Evolutionary conservation across 306 rosid genomes (phyloP), one percentile per base, ranked within the genome.

Genomic region (Vicia villosa): DNA sequence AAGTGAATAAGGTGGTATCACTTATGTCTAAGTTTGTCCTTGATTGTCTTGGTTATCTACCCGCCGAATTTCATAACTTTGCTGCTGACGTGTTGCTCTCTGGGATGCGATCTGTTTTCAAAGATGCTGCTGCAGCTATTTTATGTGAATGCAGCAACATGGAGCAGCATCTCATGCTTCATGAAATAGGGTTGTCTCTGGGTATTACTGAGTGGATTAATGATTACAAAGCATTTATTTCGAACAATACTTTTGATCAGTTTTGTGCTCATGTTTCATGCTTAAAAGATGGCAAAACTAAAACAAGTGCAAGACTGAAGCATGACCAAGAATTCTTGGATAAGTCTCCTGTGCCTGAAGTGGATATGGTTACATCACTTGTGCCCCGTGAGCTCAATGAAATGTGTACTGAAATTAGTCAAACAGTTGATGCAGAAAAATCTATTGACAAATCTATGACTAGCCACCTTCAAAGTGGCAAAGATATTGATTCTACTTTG

Each of bases 151-250:
- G 94, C 82, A 84, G 56, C 77, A 81, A 76, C 69, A 66, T 68
- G 61, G 90, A 86, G 73, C 86, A 90, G 76, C 96, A 79, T 54
- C 75, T 93, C 60, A 85, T 86, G 94, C 94, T 93, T 81, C 98
- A 93, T 75, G 97, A 86, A 76, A 80, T 90, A 56, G 98, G 98
- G 54, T 72, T 90, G 40, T 83, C 89, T 67, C 84, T 81, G 47
- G 97, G 98, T 67, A 74, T 93, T 63, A 65, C 79, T 6, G 96
- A 88, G 80, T 93, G 98, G 98, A 86, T 86, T 51, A 69, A 80
- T 75, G 97, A 93, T 79, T 82, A 83, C 80, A 70, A 73, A 75
- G 75, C 81, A 63, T 77, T 90, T 65, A 79, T 77, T 69, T 85
- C 86, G 52, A 55, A 36, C 16, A 70, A 70, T 17, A 38, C 50